Evolutionary conservation across 2,329 filamentous ascomycete genomes (phyloP).

Genomic region (Immersiporthe knoxdaviesiana): DNA sequence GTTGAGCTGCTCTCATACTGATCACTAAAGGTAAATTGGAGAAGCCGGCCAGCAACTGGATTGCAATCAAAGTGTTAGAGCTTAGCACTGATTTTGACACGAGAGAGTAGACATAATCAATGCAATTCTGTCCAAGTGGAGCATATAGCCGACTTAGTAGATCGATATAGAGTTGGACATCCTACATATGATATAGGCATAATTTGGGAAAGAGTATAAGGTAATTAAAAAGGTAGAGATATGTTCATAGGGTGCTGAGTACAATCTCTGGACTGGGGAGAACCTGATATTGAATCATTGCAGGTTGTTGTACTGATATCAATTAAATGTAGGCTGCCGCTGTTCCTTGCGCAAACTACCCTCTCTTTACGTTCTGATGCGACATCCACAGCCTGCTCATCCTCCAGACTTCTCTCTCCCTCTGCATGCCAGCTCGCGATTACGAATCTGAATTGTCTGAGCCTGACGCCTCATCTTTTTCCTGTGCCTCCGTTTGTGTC

Average conservation of each 20-base stretch:
- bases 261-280: no score
- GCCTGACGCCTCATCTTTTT: neutral
- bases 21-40: neutral
- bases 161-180: no score
- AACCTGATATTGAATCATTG: neutral
- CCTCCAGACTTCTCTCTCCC: neutral
- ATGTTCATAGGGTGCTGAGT: neutral
- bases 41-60: neutral
- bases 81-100: neutral
- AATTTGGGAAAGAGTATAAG: neutral
- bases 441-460: neutral
- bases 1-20: neutral
- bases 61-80: conserved; percentile 6
- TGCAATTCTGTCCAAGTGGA: conserved; percentile 16
- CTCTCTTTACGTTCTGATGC: neutral
- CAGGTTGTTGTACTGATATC: neutral
- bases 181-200: no score
- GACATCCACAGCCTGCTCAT: neutral
- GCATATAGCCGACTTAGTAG: conserved; percentile 19
- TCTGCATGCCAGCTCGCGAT: neutral
- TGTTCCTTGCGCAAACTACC: neutral
- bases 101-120: neutral
- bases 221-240: neutral
- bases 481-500: neutral
- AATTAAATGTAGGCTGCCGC: neutral